phyloP scores from a whole-genome alignment of 768 basidiomycete species.

The Austroboletus eburneus region DNA sequence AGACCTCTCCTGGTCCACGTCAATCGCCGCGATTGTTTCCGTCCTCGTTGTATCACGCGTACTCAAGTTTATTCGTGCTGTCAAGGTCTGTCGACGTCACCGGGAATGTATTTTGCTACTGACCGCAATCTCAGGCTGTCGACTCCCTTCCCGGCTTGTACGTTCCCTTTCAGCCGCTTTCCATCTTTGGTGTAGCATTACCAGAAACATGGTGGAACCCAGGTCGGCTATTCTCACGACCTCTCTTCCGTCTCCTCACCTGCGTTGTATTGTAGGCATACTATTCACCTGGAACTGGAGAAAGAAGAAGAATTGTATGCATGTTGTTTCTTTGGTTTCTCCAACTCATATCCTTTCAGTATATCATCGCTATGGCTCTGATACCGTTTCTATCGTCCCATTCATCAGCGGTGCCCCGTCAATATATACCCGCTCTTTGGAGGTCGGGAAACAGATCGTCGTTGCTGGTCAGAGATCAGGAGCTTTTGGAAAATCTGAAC shows the following conservation, averaged over 20 bases:
- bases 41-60: constrained; percentile 9
- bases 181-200: constrained; percentile 1
- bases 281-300: constrained; percentile 24
- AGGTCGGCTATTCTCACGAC: constrained; percentile 2
- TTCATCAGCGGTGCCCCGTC: constrained; percentile 17
- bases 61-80: constrained; percentile 10
- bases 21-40: background rate
- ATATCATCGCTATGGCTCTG: constrained; percentile 14
- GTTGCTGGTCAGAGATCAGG: constrained; percentile 14
- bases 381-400: constrained; percentile 21
- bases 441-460: constrained; percentile 19
- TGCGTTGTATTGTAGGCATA: constrained; percentile 4
- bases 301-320: constrained; percentile 15
- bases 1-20: constrained; percentile 6
- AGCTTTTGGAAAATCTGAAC: constrained; percentile 17
- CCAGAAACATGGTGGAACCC: constrained; percentile 23
- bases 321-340: too few species aligned
- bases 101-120: background rate
- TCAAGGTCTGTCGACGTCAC: constrained; percentile 12
- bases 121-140: constrained; percentile 9
- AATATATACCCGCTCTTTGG: constrained; percentile 21
- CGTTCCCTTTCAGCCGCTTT: constrained; percentile 19
- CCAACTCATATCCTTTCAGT: constrained; percentile 9
- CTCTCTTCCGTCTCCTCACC: background rate
- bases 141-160: constrained; percentile 16